These are phyloP conservation scores for Chrysanthemum seticuspe DNA, from an alignment of 129 eudicot species.

Conservation along the genomic window DNA sequence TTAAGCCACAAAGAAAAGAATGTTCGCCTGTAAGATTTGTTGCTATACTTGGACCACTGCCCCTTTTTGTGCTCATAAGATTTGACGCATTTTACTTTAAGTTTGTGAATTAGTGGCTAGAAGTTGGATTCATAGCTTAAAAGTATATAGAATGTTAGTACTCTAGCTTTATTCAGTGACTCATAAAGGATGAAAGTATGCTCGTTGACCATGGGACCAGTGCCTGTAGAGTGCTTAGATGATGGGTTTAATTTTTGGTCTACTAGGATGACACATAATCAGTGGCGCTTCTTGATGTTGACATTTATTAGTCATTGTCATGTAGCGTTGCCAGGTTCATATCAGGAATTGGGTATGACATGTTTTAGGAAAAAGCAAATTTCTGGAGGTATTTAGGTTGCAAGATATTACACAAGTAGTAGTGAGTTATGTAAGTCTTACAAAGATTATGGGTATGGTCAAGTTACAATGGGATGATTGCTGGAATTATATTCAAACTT, in stretches of 20 bases:
- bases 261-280: not conserved
- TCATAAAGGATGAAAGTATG: not conserved
- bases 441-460: not conserved
- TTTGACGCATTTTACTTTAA: not conserved
- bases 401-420: too few species aligned
- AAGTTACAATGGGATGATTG: conserved; percentile 6
- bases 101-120: not conserved
- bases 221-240: too few species aligned
- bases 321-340: conserved; percentile 24
- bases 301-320: conserved; percentile 18
- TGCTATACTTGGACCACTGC: too few species aligned
- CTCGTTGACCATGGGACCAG: not conserved
- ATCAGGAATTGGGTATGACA: conserved; percentile 2
- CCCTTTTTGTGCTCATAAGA: not conserved
- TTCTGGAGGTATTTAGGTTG: not conserved
- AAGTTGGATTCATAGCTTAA: not conserved
- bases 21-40: not conserved
- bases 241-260: not conserved
- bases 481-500: not conserved
- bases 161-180: not conserved
- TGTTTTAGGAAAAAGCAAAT: conserved; percentile 17
- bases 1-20: conserved; percentile 8
- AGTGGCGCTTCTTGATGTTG: conserved; percentile 29
- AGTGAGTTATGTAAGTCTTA: too few species aligned
- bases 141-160: too few species aligned